Evolutionary conservation across 805 yeast species (phyloP).

Genomic region (Starmerella powellii): DNA sequence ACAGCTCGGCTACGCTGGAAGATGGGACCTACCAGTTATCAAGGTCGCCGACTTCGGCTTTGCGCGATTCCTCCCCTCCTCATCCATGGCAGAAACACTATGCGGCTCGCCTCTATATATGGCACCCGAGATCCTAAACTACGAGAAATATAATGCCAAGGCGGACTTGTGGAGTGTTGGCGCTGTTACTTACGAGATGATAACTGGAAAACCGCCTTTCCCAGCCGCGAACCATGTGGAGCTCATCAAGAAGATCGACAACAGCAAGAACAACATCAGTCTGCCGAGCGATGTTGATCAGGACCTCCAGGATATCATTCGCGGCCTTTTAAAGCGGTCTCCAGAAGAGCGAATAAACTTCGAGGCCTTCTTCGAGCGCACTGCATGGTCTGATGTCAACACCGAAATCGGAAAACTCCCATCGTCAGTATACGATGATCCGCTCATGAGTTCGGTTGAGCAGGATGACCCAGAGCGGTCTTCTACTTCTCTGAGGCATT

Average conservation of each 20-base stretch:
- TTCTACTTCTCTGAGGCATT: too few species aligned
- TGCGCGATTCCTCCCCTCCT: slow-evolving; percentile 85
- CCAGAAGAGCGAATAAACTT: slow-evolving; percentile 84
- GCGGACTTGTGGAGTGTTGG: slow-evolving; percentile 99
- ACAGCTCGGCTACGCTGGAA: slow-evolving; percentile 49
- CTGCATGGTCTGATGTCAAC: slow-evolving; percentile 7
- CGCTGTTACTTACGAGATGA: slow-evolving; percentile 90
- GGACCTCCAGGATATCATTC: slow-evolving; percentile 56
- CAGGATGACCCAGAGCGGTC: neutral
- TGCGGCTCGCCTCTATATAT: slow-evolving; percentile 96
- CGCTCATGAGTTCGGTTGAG: neutral
- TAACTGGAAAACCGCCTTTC: slow-evolving; percentile 93
- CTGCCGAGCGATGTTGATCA: slow-evolving; percentile 59
- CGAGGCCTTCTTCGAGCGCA: slow-evolving; percentile 63
- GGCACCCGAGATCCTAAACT: slow-evolving; percentile 95
- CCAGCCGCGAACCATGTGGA: slow-evolving; percentile 89
- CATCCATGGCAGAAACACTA: slow-evolving; percentile 89
- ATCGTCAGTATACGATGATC: too few species aligned
- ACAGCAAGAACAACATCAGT: slow-evolving; percentile 59
- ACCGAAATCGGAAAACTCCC: neutral
- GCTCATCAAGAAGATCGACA: slow-evolving; percentile 72
- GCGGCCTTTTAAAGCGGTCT: slow-evolving; percentile 64
- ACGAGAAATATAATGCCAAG: slow-evolving; percentile 91
- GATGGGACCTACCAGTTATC: slow-evolving; percentile 78
- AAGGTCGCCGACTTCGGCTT: slow-evolving; percentile 97